Base-by-base conservation (phyloP, 768 basidiomycete species). In the Leucocoprinus leucothites region DNA sequence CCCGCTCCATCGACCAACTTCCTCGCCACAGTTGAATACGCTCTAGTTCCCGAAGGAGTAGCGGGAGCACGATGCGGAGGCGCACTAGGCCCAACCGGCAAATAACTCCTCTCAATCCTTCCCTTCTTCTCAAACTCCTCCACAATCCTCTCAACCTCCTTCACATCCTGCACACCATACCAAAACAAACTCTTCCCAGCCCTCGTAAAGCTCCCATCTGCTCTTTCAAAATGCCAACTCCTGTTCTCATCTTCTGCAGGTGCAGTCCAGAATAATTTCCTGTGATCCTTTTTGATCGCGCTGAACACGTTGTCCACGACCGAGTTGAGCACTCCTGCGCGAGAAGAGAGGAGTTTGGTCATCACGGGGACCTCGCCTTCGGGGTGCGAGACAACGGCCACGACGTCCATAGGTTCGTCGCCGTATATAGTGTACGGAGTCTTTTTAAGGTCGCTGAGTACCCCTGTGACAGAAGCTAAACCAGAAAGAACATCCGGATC, bases 271-370 rank as follows among this genome's bases (percentile, higher is more conserved):
- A 99, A 97, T 38, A 99, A 81, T 56, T 84, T 82, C 59, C 86
- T 83, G 72, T 98, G 89, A 67, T 98, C 94, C 76, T 94, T 95
- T 73, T 87, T 89, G 78, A 99, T 85, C n/a, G 93, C 85, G 65
- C 83, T 89, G 78, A 96, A 99, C 36, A 99, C 94, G 65, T 98
- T 99, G 75, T 99, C 97, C 59, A 94, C 78, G 57, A 98, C 94
- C 60, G 82, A 93, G 75, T 98, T 98, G 58, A 98, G 83, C 38
- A 96, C 77, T 24, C 96, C 97, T 56, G 81, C 86, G 50, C 92
- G 85, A 18, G 92, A 92, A 3, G 94, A 73, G 51, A 98, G 82
- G 64, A 98, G 84, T 69, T 97, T 95, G 57, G 90, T 93, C 80
- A 99, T 82, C 35, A 99, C 87, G 5, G 97, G 92, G 3, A 81